Base-by-base conservation (phyloP, 2,329 filamentous ascomycete species). In the Aspergillus spinulosporus region DNA sequence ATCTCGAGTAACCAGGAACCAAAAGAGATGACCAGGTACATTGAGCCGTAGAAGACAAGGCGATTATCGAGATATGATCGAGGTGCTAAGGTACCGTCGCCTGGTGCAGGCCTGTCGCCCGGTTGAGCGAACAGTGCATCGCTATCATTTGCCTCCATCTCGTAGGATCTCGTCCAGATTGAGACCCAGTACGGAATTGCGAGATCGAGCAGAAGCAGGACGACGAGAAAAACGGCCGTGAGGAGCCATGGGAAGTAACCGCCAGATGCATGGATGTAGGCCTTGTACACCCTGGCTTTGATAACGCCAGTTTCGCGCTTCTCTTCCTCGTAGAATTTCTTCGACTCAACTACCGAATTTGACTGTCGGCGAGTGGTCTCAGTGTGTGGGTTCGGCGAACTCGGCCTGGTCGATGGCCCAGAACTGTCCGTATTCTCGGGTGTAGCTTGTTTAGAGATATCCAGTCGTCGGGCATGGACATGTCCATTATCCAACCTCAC, bases 251-350 rank as follows among this genome's bases (percentile, higher is more conserved):
- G 85, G 14, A 76, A 67, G 63, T 79, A 78, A 7, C 87, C 86
- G n/a, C 89, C 89, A 61, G 83, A 88, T 8, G 85, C 83, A 8
- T 78, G 77, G 6, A 92, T 71, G 66, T 92, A 92, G 0, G 79
- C 78, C 12, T 76, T 66, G 62, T 92, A 92, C 26, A 92, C 80
- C 8, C 78, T 78, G 12, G 76, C 78, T 66, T 87, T 88, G 43
- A 92, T 84, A 3, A 85, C 80, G 1, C 89, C 89, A 58, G 81
- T 80, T 66, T 89, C 87, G 56, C 85, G 81, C n/a, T 76, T 77
- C 71, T 92, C 89, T 3, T 90, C 88, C 64, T 90, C 85, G 40
- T 89, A 83, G 63, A 90, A 92, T 69, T 89, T 87, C 60, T 84
- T 60, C 1, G 54, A 9, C 7, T 8, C 34, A 4, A 12, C 4